Percentiles rank a stretch among this genome's conserved stretches.
phyloP scores from a whole-genome alignment of 768 basidiomycete species.

The Termitomyces sp. region DNA sequence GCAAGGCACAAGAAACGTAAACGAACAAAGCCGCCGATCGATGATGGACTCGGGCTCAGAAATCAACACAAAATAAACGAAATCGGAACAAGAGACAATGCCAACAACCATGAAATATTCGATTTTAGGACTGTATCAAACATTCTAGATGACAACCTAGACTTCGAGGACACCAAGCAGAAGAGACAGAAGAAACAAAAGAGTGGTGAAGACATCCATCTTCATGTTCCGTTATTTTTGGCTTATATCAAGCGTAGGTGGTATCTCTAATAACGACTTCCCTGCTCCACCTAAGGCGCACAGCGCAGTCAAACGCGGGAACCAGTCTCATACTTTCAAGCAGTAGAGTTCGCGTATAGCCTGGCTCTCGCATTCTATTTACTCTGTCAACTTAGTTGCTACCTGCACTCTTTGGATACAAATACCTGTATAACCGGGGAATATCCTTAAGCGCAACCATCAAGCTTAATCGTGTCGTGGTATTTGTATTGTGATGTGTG shows the following conservation, averaged over 20 bases:
- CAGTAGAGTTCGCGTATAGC: conserved; percentile 18
- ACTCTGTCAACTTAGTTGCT: background rate
- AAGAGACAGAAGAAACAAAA: conserved; percentile 47
- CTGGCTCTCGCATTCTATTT: background rate
- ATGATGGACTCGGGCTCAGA: conserved; percentile 15
- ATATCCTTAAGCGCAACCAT: background rate
- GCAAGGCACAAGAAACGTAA: conserved; percentile 60
- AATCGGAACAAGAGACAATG: conserved; percentile 13
- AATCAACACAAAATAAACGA: conserved; percentile 15
- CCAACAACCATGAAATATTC: conserved; percentile 40
- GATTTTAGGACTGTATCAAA: conserved; percentile 69
- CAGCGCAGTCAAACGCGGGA: conserved; percentile 62
- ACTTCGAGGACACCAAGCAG: conserved; percentile 32
- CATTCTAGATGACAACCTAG: conserved; percentile 56
- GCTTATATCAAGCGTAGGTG: conserved; percentile 24
- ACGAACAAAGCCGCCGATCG: conserved; percentile 28
- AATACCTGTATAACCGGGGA: background rate
- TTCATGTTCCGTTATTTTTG: background rate
- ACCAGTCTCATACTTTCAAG: conserved; percentile 67
- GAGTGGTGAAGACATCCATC: conserved; percentile 20
- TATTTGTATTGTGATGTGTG: background rate
- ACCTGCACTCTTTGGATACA: background rate
- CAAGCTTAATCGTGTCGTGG: background rate
- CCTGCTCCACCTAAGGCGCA: conserved; percentile 60
- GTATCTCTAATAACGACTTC: conserved; percentile 49